Evolutionary conservation across 352 stramenopile species (phyloP).

Genomic region (Nothophytophthora sp.): DNA sequence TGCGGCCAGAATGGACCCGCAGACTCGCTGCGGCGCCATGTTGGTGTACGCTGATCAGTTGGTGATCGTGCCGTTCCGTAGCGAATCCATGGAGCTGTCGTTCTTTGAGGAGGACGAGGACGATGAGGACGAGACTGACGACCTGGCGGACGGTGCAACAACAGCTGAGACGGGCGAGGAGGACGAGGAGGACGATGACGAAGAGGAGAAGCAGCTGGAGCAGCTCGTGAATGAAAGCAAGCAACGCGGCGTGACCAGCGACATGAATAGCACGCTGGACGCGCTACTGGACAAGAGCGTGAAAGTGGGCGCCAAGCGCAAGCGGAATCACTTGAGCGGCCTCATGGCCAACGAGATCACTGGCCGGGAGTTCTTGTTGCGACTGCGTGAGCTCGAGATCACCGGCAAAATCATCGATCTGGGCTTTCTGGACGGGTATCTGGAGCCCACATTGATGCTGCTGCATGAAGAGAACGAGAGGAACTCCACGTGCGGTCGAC

Average conservation of each 20-base stretch:
- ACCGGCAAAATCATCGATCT: conserved; percentile 78
- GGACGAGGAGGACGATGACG: conserved; percentile 81
- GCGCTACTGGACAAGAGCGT: conserved; percentile 81
- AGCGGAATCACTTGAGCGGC: conserved; percentile 68
- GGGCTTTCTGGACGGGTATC: conserved; percentile 82
- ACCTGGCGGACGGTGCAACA: conserved; percentile 16
- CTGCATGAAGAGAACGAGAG: conserved; percentile 85
- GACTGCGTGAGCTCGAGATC: conserved; percentile 77
- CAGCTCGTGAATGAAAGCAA: conserved; percentile 77
- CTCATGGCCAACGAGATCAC: conserved; percentile 73
- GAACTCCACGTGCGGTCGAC: conserved; percentile 65
- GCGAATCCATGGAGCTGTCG: conserved; percentile 73
- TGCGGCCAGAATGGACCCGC: conserved; percentile 60
- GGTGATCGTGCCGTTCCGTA: conserved; percentile 80
- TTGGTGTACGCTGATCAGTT: conserved; percentile 84
- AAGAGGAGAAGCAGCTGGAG: conserved; percentile 78
- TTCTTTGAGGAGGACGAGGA: conserved; percentile 85
- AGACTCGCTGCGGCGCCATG: conserved; percentile 81
- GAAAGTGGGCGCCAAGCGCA: conserved; percentile 74
- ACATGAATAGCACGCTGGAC: conserved; percentile 65
- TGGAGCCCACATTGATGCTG: conserved; percentile 87
- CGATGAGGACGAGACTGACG: too few species aligned
- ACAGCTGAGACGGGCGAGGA: too few species aligned
- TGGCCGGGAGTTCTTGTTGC: conserved; percentile 73
- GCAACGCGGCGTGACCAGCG: conserved; percentile 55